Base-by-base conservation (phyloP, 345 rosid species). In the Crucihimalaya himalaica region DNA sequence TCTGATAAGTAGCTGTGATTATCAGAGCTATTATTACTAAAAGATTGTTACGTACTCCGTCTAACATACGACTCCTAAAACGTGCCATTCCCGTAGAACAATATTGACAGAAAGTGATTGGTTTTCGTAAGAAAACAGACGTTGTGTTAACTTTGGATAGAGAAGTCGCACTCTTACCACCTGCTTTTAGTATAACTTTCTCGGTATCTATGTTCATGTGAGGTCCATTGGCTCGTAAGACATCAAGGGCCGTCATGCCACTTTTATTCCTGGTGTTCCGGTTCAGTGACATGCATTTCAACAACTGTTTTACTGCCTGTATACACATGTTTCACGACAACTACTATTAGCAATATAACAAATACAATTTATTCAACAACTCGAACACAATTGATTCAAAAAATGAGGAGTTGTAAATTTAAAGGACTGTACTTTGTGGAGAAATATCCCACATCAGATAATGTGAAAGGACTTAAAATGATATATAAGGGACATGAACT, bases 21-120 rank as follows among this genome's bases (percentile, higher is more conserved):
- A 79, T 73, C 52, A 79, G 31, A 21, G 76, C 59, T 5, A 78
- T 27, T 19, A 73, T 79, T 16, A 81, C 82, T 13, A 83, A 73
- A 46, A 83, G 50, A 1, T 63, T 14, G 31, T 58, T 83, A 6
- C 79, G 62, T 13, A 15, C 56, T 21, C 70, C 67, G 2, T 70
- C 43, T 19, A 81, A 10, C 45, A 65, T 48, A 1, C 12, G 2
- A 18, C 11, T 63, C 54, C 15, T 63, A 14, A 10, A 42, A 4
- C 70, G 63, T 15, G 35, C 54, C 63, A 72, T 9, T 15, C 19
- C 14, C 25, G 46, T 72, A 2, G 29, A 19, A 42, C 42, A 51
- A 51, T 37, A 28, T 39, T 51, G 52, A 21, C 2, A 0, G 4
- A 51, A 71, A 13, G 42, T 18, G 16, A 62, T 18, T 2, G 16